These are phyloP conservation scores for Sugiyamaella smithiae DNA, from an alignment of 805 yeast genomes.

Conservation along the genomic window DNA sequence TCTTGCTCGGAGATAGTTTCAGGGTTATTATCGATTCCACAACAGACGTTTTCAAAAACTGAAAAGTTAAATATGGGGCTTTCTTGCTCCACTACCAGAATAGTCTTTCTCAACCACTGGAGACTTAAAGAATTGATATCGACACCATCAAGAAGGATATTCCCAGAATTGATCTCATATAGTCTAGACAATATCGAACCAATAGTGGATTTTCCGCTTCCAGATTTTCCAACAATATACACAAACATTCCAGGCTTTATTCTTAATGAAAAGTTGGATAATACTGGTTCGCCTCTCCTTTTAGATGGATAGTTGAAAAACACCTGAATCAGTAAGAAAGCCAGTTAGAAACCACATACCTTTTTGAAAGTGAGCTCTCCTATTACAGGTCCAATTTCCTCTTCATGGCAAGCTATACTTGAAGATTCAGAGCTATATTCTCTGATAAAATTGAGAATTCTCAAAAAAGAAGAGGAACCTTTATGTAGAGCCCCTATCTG, in stretches of 20 bases:
- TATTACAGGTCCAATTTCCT: conserved; percentile 10
- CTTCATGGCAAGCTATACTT: no score
- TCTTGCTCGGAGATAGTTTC: conserved; percentile 26
- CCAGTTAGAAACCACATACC: conserved; percentile 33
- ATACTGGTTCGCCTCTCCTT: conserved; percentile 47
- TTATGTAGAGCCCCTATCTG: conserved; percentile 63
- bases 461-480: conserved; percentile 68
- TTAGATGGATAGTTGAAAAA: conserved; percentile 60
- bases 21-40: conserved; percentile 40
- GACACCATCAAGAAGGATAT: conserved; percentile 54
- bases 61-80: conserved; percentile 64
- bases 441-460: no score
- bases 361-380: conserved; percentile 50
- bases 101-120: conserved; percentile 56
- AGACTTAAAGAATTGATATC: conserved; percentile 43
- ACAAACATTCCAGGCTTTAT: conserved; percentile 49
- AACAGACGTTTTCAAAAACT: conserved; percentile 57
- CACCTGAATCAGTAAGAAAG: no score
- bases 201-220: conserved; percentile 90
- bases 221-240: conserved; percentile 82
- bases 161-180: conserved; percentile 54
- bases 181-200: conserved; percentile 59
- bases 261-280: conserved; percentile 47
- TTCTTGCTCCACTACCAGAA: conserved; percentile 72
- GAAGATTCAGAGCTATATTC: no score